Evolutionary conservation across 192 early-diverging fungal genomes (phyloP), one percentile per base, ranked within the genome.

Genomic region (Phlyctochytrium bullatum): DNA sequence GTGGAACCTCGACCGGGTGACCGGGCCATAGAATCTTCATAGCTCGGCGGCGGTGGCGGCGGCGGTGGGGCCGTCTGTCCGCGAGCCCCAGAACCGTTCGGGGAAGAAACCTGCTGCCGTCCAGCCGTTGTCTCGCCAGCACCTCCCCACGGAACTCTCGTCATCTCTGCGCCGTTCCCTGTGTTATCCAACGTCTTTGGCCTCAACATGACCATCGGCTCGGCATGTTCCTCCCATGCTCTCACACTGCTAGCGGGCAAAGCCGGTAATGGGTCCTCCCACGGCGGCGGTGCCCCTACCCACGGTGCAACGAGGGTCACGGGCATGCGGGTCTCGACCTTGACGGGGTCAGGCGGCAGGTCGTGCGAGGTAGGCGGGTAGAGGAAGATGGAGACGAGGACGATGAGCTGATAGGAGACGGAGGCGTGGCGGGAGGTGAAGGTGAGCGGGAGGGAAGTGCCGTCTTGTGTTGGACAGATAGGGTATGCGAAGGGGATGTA

Each of bases 131-230:
- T 20, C 6, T 14, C 40, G 6, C 40, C 20, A 47, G 40, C 40
- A 47, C 6, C 40, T 47, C 40, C 20, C 40, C 40, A 14, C 6
- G 40, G 10, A 47, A 14, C 20, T 20, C 40, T 47, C 40, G 40
- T 20, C 6, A 14, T 47, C 40, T 20, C 20, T 47, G 10, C 40
- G 20, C 20, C 40, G 10, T 47, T 20, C 40, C 20, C 40, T 14
- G 20, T 20, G 20, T 47, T 47, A 47, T 47, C 40, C 40, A 47
- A 47, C 40, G 40, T 47, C 40, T 47, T 47, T 47, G 40, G 40
- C 20, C 40, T 47, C 40, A 47, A 47, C 40, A 47, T 47, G 10
- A 47, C 40, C 40, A 47, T 47, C 40, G 40, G 40, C 40, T 47
- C 40, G n/a, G n/a, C 40, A 47, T 47, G 40, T 47, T 47, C 40